Evolutionary conservation across 768 basidiomycete species (phyloP).

Genomic region (Udeniomyces megalosporus): DNA sequence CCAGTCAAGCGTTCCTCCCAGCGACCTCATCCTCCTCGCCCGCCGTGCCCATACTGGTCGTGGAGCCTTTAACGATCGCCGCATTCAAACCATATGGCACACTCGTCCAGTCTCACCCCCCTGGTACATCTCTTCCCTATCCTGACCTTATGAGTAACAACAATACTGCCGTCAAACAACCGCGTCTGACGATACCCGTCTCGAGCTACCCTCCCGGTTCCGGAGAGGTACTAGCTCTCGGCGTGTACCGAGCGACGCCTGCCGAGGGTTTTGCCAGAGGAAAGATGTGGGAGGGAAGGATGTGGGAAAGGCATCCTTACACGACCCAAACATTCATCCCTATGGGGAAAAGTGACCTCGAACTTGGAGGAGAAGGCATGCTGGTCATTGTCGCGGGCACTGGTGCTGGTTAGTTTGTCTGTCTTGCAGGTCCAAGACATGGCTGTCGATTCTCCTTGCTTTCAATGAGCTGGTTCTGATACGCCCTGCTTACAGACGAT

Average conservation of each 20-base stretch:
- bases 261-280: conserved; percentile 30
- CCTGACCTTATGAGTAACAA: conserved; percentile 70
- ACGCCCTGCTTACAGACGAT: conserved; percentile 49
- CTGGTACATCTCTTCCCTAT: conserved; percentile 48
- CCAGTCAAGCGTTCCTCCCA: conserved; percentile 6
- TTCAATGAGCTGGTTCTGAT: conserved; percentile 35
- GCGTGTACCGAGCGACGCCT: conserved; percentile 67
- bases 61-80: conserved; percentile 55
- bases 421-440: background rate
- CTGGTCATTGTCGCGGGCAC: conserved; percentile 76
- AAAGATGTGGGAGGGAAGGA: conserved; percentile 39
- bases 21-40: background rate
- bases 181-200: conserved; percentile 45
- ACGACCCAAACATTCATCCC: conserved; percentile 87
- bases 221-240: conserved; percentile 51
- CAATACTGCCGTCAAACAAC: conserved; percentile 81
- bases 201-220: conserved; percentile 43
- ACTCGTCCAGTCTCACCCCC: conserved; percentile 71
- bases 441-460: background rate
- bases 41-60: conserved; percentile 24
- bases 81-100: conserved; percentile 78
- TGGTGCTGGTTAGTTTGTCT: conserved; percentile 35
- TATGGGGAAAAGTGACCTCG: conserved; percentile 49
- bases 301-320: conserved; percentile 76
- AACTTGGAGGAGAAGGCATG: conserved; percentile 35